These are phyloP conservation scores for Physcomitrellopsis africana DNA, from an alignment of 225 moss, liverwort and hornwort species.

Conservation along the genomic window DNA sequence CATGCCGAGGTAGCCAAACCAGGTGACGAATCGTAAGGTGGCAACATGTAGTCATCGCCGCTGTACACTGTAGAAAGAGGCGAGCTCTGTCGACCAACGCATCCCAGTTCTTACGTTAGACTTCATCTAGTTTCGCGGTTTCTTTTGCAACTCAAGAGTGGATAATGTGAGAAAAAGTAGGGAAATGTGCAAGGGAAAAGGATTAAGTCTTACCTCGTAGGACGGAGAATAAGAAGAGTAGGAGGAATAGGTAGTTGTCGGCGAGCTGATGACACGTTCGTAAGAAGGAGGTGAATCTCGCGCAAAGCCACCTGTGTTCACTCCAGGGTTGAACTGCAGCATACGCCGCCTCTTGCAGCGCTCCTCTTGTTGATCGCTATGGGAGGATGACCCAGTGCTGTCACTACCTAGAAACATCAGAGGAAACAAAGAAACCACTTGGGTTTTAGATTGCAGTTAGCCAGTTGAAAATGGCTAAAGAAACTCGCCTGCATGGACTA, in stretches of 20 bases:
- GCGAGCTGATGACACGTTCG: slow-evolving; percentile 48
- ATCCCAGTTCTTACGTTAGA: slow-evolving; percentile 1
- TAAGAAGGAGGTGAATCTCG: slow-evolving; percentile 49
- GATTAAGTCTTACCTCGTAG: slow-evolving; percentile 40
- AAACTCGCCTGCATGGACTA: slow-evolving; percentile 6
- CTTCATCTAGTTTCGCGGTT: not conserved
- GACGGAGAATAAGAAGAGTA: slow-evolving; percentile 52
- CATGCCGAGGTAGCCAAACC: slow-evolving; percentile 42
- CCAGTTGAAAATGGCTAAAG: not conserved
- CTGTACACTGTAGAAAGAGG: slow-evolving; percentile 50
- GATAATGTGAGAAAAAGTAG: not conserved
- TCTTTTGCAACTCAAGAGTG: not conserved
- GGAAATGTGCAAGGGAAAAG: not conserved
- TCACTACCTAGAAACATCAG: slow-evolving; percentile 50
- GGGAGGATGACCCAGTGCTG: slow-evolving; percentile 52
- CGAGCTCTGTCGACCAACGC: slow-evolving; percentile 46
- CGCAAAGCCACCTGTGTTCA: slow-evolving; percentile 44
- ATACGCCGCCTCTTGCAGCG: slow-evolving; percentile 66
- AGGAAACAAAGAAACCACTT: slow-evolving; percentile 6
- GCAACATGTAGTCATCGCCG: slow-evolving; percentile 46
- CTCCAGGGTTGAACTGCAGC: slow-evolving; percentile 55
- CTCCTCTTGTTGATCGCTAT: slow-evolving; percentile 52
- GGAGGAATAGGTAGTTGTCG: slow-evolving; percentile 46
- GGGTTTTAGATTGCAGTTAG: not conserved
- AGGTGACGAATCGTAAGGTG: slow-evolving; percentile 43